phyloP scores from a whole-genome alignment of 352 stramenopile species.

The Pythium oligandrum region DNA sequence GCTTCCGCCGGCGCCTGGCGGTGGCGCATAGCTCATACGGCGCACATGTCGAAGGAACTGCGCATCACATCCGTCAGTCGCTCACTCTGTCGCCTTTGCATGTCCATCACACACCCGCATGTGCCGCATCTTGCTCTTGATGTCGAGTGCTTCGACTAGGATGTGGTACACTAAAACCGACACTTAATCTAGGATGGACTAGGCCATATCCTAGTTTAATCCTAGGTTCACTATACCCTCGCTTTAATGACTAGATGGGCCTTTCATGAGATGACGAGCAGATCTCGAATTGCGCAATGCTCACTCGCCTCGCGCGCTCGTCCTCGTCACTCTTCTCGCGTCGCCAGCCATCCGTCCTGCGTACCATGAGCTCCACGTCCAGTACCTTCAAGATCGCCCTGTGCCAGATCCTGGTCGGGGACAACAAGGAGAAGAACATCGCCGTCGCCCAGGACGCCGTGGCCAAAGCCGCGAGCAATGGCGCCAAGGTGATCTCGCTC shows the following conservation, averaged over 20 bases:
- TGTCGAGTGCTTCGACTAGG: background rate
- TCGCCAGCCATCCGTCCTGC: no score
- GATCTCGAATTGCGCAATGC: constrained; percentile 4
- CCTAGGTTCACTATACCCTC: no score
- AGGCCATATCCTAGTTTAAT: no score
- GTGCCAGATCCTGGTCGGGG: constrained; percentile 93
- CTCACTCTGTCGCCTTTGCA: background rate
- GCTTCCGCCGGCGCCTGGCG: constrained; percentile 44
- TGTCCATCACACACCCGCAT: constrained; percentile 7
- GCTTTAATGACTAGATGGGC: background rate
- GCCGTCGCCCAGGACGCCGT: constrained; percentile 64
- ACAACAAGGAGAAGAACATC: constrained; percentile 84
- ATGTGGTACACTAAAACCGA: background rate
- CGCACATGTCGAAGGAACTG: constrained; percentile 28
- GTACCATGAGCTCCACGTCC: constrained; percentile 36
- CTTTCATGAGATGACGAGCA: background rate
- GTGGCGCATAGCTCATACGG: constrained; percentile 66
- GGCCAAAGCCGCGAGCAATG: constrained; percentile 61
- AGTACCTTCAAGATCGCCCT: constrained; percentile 89
- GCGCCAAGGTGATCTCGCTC: constrained; percentile 87
- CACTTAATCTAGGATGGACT: constrained; percentile 1
- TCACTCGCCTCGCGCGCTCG: constrained; percentile 9
- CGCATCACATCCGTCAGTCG: constrained; percentile 8
- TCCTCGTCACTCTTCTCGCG: no score
- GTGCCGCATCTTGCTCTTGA: background rate